These are phyloP conservation scores for Pharus latifolius DNA, from an alignment of 176 grass and related monocot genomes.

Conservation along the genomic window DNA sequence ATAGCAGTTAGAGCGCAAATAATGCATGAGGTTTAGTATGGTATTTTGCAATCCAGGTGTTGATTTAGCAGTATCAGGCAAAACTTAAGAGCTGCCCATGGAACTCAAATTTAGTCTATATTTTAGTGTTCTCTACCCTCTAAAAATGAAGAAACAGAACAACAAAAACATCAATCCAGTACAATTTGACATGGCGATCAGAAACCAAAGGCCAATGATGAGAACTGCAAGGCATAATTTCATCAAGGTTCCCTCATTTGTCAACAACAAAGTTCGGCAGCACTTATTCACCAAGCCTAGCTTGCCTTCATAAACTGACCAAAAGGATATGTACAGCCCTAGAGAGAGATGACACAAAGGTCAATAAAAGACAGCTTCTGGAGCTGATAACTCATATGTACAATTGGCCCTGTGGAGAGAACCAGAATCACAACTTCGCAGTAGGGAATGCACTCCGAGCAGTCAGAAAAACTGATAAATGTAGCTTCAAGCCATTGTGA, in stretches of 20 bases:
- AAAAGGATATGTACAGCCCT: slow-evolving; percentile 18
- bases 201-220: neutral
- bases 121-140: neutral
- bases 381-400: slow-evolving; percentile 10
- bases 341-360: neutral
- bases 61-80: neutral
- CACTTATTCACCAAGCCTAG: slow-evolving; percentile 15
- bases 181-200: neutral
- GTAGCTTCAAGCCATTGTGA: slow-evolving; percentile 27
- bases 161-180: neutral
- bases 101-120: neutral
- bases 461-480: slow-evolving; percentile 33
- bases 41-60: neutral
- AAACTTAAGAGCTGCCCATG: neutral
- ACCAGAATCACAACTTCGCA: slow-evolving; percentile 3
- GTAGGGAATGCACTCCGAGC: neutral
- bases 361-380: neutral
- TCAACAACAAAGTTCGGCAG: slow-evolving; percentile 10
- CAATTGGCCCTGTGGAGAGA: slow-evolving; percentile 19
- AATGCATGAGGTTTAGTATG: neutral
- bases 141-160: neutral
- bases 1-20: neutral
- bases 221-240: neutral
- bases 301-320: slow-evolving; percentile 3
- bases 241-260: slow-evolving; percentile 3